Conservation (phyloP, 345 rosid genomes). For the Bretschneidera sinensis region DNA sequence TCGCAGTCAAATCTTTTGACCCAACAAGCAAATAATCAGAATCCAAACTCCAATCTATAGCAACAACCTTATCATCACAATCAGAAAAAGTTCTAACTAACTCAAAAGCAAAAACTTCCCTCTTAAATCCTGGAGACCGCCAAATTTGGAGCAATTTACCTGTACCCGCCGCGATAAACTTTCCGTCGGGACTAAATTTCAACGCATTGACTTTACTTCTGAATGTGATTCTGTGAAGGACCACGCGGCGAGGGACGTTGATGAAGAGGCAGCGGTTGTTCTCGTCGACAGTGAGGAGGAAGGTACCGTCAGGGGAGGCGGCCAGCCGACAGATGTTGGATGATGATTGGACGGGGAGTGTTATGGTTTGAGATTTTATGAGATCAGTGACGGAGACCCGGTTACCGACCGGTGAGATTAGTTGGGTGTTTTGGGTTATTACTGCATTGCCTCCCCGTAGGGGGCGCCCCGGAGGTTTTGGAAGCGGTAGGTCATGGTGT, state of each 20-base stretch:
- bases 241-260: conserved; percentile 66
- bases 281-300: conserved; percentile 78
- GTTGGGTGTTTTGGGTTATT: conserved; percentile 52
- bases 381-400: conserved; percentile 90
- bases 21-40: conserved; percentile 74
- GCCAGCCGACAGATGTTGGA: conserved; percentile 71
- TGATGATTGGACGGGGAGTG: conserved; percentile 61
- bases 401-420: conserved; percentile 86
- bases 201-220: conserved; percentile 51
- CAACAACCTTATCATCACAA: conserved; percentile 56
- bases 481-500: conserved; percentile 71
- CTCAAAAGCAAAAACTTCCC: conserved; percentile 67
- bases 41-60: conserved; percentile 79
- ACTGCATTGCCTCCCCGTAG: conserved; percentile 83
- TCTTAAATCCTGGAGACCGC: conserved; percentile 79
- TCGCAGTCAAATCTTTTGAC: conserved; percentile 76
- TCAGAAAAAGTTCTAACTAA: conserved; percentile 74
- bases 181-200: conserved; percentile 76
- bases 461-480: conserved; percentile 89
- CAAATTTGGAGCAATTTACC: conserved; percentile 91
- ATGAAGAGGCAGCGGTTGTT: conserved; percentile 72
- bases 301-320: conserved; percentile 69
- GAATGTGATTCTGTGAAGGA: conserved; percentile 72
- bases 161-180: conserved; percentile 61
- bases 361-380: conserved; percentile 58